Evolutionary conservation across 2,329 filamentous ascomycete genomes (phyloP).

Genomic region (Tolypocladium amazonense): DNA sequence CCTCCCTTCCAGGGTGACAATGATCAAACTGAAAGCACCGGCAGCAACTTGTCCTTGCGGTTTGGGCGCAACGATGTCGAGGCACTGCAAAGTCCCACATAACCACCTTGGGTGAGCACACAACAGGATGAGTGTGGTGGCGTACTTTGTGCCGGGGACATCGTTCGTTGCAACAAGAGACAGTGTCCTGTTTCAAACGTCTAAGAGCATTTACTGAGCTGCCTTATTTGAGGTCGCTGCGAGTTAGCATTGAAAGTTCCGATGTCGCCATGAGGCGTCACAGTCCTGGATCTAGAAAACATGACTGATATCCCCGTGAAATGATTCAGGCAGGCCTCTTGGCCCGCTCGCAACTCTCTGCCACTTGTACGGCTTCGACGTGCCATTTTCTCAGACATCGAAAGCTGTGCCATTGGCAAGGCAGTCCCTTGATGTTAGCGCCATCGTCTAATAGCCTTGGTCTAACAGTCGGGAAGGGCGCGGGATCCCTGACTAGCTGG

Average conservation of each 20-base stretch:
- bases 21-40: too few relatives aligned
- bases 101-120: not conserved
- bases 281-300: not conserved
- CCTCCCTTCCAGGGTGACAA: too few relatives aligned
- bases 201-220: too few relatives aligned
- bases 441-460: not conserved
- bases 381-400: not conserved
- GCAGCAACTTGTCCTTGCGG: too few relatives aligned
- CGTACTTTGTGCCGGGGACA: not conserved
- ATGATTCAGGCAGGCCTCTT: not conserved
- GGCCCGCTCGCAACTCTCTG: not conserved
- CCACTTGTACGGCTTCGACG: too few relatives aligned
- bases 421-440: not conserved
- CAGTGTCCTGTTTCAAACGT: not conserved
- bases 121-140: not conserved
- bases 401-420: not conserved
- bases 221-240: not conserved
- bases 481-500: constrained; percentile 1
- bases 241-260: not conserved
- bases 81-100: too few relatives aligned
- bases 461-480: not conserved
- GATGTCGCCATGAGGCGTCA: not conserved
- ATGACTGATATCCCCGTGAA: not conserved
- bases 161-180: not conserved
- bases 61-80: too few relatives aligned